These are phyloP conservation scores for Lignosus rhinocerotis DNA, from an alignment of 1,284 basidiomycete species.

Conservation along the genomic window DNA sequence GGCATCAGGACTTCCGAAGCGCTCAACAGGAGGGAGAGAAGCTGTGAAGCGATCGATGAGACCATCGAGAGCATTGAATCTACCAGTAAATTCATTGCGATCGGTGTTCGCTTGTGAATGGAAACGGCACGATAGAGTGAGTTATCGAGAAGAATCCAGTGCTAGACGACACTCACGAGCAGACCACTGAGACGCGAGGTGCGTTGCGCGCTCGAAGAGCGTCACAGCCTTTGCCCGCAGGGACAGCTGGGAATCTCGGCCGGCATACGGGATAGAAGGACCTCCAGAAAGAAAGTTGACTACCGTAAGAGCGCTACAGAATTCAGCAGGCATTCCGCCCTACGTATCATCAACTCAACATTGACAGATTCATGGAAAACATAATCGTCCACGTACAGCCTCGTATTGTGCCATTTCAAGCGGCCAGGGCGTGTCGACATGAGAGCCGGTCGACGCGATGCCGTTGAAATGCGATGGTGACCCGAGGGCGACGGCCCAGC, in stretches of 20 bases:
- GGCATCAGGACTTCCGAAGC: conserved; percentile 13
- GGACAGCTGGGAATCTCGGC: conserved; percentile 26
- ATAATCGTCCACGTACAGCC: conserved; percentile 22
- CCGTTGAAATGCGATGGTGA: conserved; percentile 36
- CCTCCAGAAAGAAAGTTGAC: conserved; percentile 30
- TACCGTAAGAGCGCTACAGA: conserved; percentile 26
- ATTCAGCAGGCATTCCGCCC: conserved; percentile 21
- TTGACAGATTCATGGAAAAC: not conserved
- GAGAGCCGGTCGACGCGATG: conserved; percentile 25
- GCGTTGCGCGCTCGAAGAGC: conserved; percentile 38
- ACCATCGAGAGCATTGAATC: conserved; percentile 24
- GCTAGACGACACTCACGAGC: conserved; percentile 19
- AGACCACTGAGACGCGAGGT: conserved; percentile 28
- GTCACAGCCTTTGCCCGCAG: conserved; percentile 40
- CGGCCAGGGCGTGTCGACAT: conserved; percentile 45
- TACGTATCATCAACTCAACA: not conserved
- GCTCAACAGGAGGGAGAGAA: conserved; percentile 22
- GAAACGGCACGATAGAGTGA: not conserved
- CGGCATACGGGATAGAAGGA: conserved; percentile 16
- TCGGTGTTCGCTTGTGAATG: conserved; percentile 18
- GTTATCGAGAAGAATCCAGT: not conserved
- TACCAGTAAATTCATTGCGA: conserved; percentile 22
- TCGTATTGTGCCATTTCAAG: conserved; percentile 36
- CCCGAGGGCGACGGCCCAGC: conserved; percentile 42
- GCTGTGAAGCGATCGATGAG: conserved; percentile 28